These are phyloP conservation scores for Candida pini DNA, from an alignment of 805 yeast genomes.

Conservation along the genomic window DNA sequence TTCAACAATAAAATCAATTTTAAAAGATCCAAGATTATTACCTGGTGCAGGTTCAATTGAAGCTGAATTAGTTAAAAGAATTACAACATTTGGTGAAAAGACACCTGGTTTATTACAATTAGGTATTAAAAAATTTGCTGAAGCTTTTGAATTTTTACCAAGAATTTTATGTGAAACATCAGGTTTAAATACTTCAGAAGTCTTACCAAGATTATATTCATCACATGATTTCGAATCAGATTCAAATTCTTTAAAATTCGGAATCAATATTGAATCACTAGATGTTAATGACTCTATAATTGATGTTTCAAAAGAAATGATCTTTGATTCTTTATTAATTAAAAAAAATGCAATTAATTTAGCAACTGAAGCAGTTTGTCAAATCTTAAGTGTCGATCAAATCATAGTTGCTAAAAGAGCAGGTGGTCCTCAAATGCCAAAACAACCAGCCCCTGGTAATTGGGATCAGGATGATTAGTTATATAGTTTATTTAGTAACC, in stretches of 20 bases:
- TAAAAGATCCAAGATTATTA: slow-evolving; percentile 73
- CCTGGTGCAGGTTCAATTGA: slow-evolving; percentile 98
- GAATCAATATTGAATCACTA: slow-evolving; percentile 79
- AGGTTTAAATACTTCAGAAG: slow-evolving; percentile 86
- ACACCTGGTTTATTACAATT: slow-evolving; percentile 91
- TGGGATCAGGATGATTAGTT: slow-evolving; percentile 87
- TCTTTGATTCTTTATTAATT: slow-evolving; percentile 73
- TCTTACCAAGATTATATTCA: slow-evolving; percentile 83
- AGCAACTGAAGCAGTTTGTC: slow-evolving; percentile 93
- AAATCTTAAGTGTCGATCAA: slow-evolving; percentile 90
- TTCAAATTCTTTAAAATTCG: slow-evolving; percentile 34
- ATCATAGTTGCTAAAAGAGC: slow-evolving; percentile 98
- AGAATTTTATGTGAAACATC: slow-evolving; percentile 90
- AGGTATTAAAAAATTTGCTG: slow-evolving; percentile 90
- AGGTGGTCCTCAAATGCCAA: slow-evolving; percentile 93
- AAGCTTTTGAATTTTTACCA: slow-evolving; percentile 92
- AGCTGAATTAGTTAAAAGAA: slow-evolving; percentile 74
- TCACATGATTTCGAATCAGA: slow-evolving; percentile 65
- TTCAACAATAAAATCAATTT: slow-evolving; percentile 80
- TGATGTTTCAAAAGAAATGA: slow-evolving; percentile 63
- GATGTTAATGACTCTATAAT: slow-evolving; percentile 53
- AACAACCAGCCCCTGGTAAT: slow-evolving; percentile 82
- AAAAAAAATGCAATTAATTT: slow-evolving; percentile 85
- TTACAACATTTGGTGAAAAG: slow-evolving; percentile 82
- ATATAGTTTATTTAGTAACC: no score